Base-by-base conservation (phyloP, 352 stramenopile genomes). In the Phytophthora colocasiae region DNA sequence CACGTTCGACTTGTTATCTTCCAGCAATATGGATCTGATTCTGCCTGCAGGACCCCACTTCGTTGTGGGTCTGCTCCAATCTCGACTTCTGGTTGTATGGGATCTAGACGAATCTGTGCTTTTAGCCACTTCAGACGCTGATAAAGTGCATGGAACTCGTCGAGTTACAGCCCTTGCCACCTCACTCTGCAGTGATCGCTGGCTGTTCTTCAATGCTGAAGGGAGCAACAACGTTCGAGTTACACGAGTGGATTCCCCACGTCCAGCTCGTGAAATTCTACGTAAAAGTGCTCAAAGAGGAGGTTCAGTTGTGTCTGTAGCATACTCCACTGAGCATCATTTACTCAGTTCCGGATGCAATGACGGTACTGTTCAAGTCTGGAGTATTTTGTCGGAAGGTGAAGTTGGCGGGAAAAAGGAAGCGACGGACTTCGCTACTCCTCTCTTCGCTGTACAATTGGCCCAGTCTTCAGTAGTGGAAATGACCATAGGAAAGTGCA, bases 191-290 rank as follows among this genome's bases (percentile, higher is more conserved):
- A 61, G 50, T n/a, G 69, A 86, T 43, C 72, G 75, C 8, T 91
- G 80, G 75, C 26, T 95, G 22, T 93, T 93, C 51, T 95, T 90
- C 63, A 71, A 73, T 43, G 73, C 79, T 24, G 87, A 95, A 53
- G 87, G 80, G 6, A 93, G 85, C 71, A 83, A 88, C 46, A 93
- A 78, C 65, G 83, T 95, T 48, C 85, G 85, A 29, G 77, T 90
- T 17, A 77, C 80, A 17, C 52, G 70, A 4, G 67, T 88, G 1
- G 81, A 87, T 47, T 77, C 73, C 14, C 64, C 56, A 11, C 85
- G 87, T 26, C 63, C 73, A 50, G 74, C 75, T 8, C 88, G 89
- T 55, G 91, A 93, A 66, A 90, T 95, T 31, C 74, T 81, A 3
- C 84, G 87, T 36, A 93, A 93, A 53, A 82, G 73, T 17, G 63